A percentile compares a stretch with the other conserved stretches of the same genome.
Evolutionary conservation across 2,329 filamentous ascomycete species (phyloP).

Genomic region (Talaromyces rugulosus): DNA sequence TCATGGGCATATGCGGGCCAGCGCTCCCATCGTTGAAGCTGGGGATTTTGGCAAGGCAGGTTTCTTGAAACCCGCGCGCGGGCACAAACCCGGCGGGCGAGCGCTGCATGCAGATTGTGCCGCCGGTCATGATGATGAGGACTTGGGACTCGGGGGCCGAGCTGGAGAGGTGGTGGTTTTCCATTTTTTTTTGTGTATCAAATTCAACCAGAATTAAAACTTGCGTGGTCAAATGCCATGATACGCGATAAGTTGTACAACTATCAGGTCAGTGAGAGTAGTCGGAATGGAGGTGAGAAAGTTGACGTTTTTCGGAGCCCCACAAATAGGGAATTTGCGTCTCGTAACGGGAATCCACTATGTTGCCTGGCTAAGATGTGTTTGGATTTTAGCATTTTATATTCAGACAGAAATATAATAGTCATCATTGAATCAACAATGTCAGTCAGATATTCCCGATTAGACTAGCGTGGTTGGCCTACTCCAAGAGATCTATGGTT

Average conservation of each 20-base stretch:
- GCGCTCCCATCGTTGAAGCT: slow-evolving; percentile 76
- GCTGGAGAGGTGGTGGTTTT: slow-evolving; percentile 12
- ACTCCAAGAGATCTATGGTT: too few relatives aligned
- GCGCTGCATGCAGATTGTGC: slow-evolving; percentile 81
- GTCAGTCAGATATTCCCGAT: too few relatives aligned
- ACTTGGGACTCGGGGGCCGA: slow-evolving; percentile 69
- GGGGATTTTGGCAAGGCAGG: slow-evolving; percentile 74
- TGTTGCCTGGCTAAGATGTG: too few relatives aligned
- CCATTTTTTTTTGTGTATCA: neutral
- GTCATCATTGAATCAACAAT: too few relatives aligned
- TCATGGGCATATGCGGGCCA: slow-evolving; percentile 46
- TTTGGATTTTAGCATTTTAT: too few relatives aligned
- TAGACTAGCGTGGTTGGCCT: too few relatives aligned
- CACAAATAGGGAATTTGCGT: neutral
- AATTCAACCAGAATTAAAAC: neutral
- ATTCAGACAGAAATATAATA: too few relatives aligned
- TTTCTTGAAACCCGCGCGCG: slow-evolving; percentile 73
- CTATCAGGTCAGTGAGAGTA: neutral
- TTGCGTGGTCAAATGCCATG: neutral
- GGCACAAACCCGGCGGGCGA: slow-evolving; percentile 77
- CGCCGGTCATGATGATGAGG: slow-evolving; percentile 83
- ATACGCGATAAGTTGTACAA: neutral
- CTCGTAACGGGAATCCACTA: neutral
- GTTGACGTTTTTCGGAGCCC: neutral
- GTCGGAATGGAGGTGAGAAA: neutral